Evolutionary conservation across 2,329 filamentous ascomycete species (phyloP).

Genomic region (Ramichloridium luteum): DNA sequence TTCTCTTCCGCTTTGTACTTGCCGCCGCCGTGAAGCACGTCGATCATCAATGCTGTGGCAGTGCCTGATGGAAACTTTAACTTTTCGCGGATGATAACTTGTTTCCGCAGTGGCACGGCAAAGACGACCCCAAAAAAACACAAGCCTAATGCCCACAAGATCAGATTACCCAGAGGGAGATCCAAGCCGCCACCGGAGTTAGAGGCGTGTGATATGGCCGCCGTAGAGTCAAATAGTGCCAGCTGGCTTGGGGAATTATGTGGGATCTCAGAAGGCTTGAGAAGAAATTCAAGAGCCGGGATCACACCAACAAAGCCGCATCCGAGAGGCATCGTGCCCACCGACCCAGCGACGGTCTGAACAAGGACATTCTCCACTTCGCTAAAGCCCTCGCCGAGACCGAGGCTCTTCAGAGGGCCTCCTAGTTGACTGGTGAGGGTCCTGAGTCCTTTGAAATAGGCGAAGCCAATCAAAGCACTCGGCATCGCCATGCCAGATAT

Average conservation of each 20-base stretch:
- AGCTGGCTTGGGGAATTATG: no score
- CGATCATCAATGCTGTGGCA: slow-evolving; percentile 86
- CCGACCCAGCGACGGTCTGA: slow-evolving; percentile 87
- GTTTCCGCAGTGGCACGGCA: slow-evolving; percentile 75
- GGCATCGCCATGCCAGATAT: slow-evolving; percentile 93
- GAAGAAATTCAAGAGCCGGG: slow-evolving; percentile 77
- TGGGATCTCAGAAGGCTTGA: slow-evolving; percentile 55
- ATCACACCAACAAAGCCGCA: slow-evolving; percentile 94
- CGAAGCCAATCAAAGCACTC: slow-evolving; percentile 84
- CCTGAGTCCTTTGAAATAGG: slow-evolving; percentile 72
- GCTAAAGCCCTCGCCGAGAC: slow-evolving; percentile 53
- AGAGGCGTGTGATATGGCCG: slow-evolving; percentile 11
- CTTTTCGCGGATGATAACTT: slow-evolving; percentile 87
- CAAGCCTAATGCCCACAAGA: slow-evolving; percentile 82
- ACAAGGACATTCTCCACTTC: slow-evolving; percentile 95
- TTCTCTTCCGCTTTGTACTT: slow-evolving; percentile 25
- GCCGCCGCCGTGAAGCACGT: slow-evolving; percentile 62
- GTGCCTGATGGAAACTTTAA: slow-evolving; percentile 92
- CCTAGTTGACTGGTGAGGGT: slow-evolving; percentile 51
- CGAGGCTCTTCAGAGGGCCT: slow-evolving; percentile 13
- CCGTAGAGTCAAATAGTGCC: no score
- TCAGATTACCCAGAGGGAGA: slow-evolving; percentile 55
- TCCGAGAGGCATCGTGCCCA: slow-evolving; percentile 92
- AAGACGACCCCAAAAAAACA: slow-evolving; percentile 97
- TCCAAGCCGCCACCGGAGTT: slow-evolving; percentile 18